Base-by-base conservation (phyloP, 2,329 filamentous ascomycete species). In the Fusarium sp. region DNA sequence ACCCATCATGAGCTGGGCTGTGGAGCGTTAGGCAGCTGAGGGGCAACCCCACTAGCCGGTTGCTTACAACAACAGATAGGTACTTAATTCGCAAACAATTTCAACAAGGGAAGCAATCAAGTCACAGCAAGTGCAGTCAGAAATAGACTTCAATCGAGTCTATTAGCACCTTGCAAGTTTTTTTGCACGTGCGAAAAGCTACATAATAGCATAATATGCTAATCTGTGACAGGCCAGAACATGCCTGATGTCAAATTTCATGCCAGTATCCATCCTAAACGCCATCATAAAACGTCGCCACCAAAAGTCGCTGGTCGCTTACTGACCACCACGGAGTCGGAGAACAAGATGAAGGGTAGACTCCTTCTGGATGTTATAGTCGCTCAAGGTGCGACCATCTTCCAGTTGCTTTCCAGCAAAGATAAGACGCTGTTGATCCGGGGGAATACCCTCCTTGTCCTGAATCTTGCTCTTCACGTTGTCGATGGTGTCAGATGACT, bases 381-480 rank as follows among this genome's bases (percentile, higher is more conserved):
- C 93, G 59, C 85, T 89, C 1, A 97, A 80, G 29, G 93, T 97
- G 54, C 93, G 92, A 65, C 93, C 93, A 69, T 97, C 93, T 77
- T 97, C 93, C 14, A 97, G 85, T 77, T 97, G 93, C 86, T 97
- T 97, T 63, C 93, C 93, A 57, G 93, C 93, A 71, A 97, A 97
- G 77, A 97, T 97, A 63, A 97, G 79, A 72, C 93, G 93, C 82
- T 97, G 93, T 79, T 97, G 93, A 76, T 97, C 93, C 15, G 93
- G 93, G 43, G 93, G 94, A 54, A 98, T 97, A 41, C 94, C 94
- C 79, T 98, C 93, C 87, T 98, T 97, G 74, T 98, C 94, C 78
- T 98, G 94, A 52, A 97, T 98, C 87, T 97, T 98, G 50, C 84
- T 88, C 87, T 97, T 97, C 43, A 97, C 93, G 64, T 97, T 97